These are phyloP conservation scores for Tilletia indica DNA, from an alignment of 1,284 basidiomycete genomes.

Conservation along the genomic window DNA sequence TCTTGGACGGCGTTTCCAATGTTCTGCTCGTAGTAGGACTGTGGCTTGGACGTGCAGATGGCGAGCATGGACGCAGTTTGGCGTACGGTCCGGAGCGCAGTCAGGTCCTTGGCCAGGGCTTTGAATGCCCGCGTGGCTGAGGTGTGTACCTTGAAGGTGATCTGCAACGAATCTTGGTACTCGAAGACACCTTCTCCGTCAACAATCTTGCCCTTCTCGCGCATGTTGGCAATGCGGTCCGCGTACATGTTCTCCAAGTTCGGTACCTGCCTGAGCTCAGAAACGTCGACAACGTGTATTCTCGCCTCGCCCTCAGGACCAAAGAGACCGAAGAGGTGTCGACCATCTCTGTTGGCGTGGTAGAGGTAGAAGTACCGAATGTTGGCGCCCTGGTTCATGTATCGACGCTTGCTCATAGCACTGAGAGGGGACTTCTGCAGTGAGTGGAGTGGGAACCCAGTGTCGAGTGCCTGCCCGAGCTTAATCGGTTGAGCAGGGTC, in stretches of 20 bases:
- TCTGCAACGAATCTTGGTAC: slow-evolving; percentile 72
- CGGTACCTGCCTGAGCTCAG: slow-evolving; percentile 77
- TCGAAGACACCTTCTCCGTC: slow-evolving; percentile 59
- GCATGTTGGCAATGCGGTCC: slow-evolving; percentile 61
- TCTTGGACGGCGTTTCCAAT: slow-evolving; percentile 68
- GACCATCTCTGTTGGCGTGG: slow-evolving; percentile 72
- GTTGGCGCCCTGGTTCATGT: slow-evolving; percentile 73
- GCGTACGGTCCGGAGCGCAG: slow-evolving; percentile 64
- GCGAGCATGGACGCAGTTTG: slow-evolving; percentile 72
- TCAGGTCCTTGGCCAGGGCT: slow-evolving; percentile 83
- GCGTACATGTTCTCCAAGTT: slow-evolving; percentile 74
- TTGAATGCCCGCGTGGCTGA: slow-evolving; percentile 78
- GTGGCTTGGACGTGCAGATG: slow-evolving; percentile 81
- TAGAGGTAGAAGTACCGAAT: slow-evolving; percentile 87
- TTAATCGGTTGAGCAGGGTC: slow-evolving; percentile 68
- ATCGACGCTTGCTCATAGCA: slow-evolving; percentile 67
- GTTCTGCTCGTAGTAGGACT: slow-evolving; percentile 76
- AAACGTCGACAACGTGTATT: slow-evolving; percentile 86
- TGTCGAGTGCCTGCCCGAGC: slow-evolving; percentile 77
- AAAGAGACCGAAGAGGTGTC: slow-evolving; percentile 91
- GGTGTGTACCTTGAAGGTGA: slow-evolving; percentile 73
- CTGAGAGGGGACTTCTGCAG: slow-evolving; percentile 66
- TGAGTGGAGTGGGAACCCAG: slow-evolving; percentile 81
- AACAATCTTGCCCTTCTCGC: slow-evolving; percentile 35
- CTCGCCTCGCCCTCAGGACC: slow-evolving; percentile 63